Percentiles rank a stretch among this genome's conserved stretches.
Evolutionary conservation across 2,329 filamentous ascomycete species (phyloP).

Genomic region (Colletotrichum liaoningense): DNA sequence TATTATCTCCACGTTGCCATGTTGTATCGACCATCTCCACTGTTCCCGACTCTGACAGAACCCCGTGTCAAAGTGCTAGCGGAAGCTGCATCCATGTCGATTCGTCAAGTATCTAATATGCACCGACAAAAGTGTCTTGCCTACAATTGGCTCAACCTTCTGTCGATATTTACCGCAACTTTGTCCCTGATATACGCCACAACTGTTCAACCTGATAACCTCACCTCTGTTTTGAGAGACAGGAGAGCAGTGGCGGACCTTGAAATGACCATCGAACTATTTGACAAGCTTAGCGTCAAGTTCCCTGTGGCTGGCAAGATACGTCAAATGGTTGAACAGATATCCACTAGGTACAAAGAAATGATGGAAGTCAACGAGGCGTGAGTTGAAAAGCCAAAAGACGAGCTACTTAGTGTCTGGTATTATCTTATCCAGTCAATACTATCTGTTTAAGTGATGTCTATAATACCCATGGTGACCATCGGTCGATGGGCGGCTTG

Average conservation of each 20-base stretch:
- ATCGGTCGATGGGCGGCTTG: not conserved
- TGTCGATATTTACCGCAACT: constrained; percentile 53
- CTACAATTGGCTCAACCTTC: constrained; percentile 55
- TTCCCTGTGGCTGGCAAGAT: constrained; percentile 46
- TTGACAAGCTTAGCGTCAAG: constrained; percentile 45
- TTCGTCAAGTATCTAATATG: constrained; percentile 53
- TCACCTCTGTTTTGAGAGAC: constrained; percentile 41
- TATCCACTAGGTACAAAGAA: constrained; percentile 39
- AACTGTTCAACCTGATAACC: constrained; percentile 50
- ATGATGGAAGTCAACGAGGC: constrained; percentile 1
- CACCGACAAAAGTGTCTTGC: constrained; percentile 52
- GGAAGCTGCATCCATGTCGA: constrained; percentile 53
- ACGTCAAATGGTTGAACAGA: constrained; percentile 38
- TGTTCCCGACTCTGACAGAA: constrained; percentile 51
- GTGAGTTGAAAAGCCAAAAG: not conserved
- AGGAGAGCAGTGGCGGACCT: constrained; percentile 45
- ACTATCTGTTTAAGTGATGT: too few species aligned
- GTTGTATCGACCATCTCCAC: constrained; percentile 56
- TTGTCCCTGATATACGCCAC: constrained; percentile 56
- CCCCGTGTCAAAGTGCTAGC: constrained; percentile 49
- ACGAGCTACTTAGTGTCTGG: too few species aligned
- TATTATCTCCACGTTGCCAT: constrained; percentile 58
- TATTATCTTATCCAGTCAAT: too few species aligned
- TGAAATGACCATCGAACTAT: constrained; percentile 44
- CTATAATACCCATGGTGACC: not conserved